Evolutionary conservation across 2,329 filamentous ascomycete genomes (phyloP), one percentile per base, ranked within the genome.

Genomic region (Trichoderma oligosporum): DNA sequence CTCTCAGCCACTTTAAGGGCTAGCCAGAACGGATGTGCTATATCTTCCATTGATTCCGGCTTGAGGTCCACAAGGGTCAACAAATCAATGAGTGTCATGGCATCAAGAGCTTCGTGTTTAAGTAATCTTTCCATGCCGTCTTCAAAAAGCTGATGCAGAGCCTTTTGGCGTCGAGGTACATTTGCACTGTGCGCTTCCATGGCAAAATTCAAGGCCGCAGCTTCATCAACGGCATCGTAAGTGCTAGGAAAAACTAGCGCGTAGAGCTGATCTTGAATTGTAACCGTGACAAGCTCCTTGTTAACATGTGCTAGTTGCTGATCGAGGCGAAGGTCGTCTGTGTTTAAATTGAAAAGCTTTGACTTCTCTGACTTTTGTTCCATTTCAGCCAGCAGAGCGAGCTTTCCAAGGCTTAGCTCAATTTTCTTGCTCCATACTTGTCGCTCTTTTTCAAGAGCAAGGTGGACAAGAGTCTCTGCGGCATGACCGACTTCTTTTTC

Each of bases 351-450:
- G 56, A 78, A 70, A 53, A 70, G 66, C 55, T 73, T 67, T 48
- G 48, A 48, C 8, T 27, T 22, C 35, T 59, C 38, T 4, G 55
- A 45, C 31, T 63, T 65, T 58, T 65, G 67, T 52, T 74, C 71
- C 7, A 75, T 77, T 36, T 85, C 82, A 14, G 89, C 89, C 62
- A 97, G 73, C 54, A 85, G 79, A 14, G 86, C 83, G 45, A 99
- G 79, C 72, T 97, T 97, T 33, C 89, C 88, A 36, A 99, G 79
- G 59, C 91, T 96, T 24, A 97, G 77, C 72, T 97, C 88, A 31
- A 96, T 89, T 71, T 95, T 94, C 76, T 96, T 95, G 73, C 85
- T 91, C 93, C 93, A 97, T 4, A 94, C 74, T 64, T 92, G 87
- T 52, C 84, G 82, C 70, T 97, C 92, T 54, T 84, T 83, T 48